Base-by-base conservation (phyloP, 805 yeast species). In the Cyberlindnera saturnus region DNA sequence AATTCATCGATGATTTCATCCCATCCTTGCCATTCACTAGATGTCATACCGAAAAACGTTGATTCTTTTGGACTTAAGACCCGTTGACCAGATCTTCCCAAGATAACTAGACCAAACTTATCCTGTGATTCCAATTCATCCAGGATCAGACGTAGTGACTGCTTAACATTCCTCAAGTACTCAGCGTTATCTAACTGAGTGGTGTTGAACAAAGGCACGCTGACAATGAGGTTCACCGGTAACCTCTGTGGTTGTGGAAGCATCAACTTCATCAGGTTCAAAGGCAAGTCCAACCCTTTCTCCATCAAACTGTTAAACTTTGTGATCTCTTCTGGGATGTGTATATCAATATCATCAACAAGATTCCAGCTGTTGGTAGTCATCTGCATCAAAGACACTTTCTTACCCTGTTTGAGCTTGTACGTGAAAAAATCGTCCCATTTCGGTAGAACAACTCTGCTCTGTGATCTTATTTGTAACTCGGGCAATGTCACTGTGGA, bases 281-380 rank as follows among this genome's bases (percentile, higher is more conserved):
- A 52, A 4, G 80, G 78, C 9, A 75, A 50, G 29, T 66, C 73
- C n/a, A 66, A 44, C 4, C 70, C 71, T 26, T 59, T 62, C 8
- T 66, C 57, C 3, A 66, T 55, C 16, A 67, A 41, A 17, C 65
- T 65, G 39, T 68, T 63, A 45, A 66, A 67, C 40, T 60, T 60
- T 17, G 60, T 49, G 3, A 73, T 65, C 37, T 70, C 73, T 4
- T 51, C 47, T 1, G 79, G 79, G 2, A 73, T 51, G 14, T 44
- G 33, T 7, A 63, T 45, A 13, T 53, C 42, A 13, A 53, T 39
- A 9, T 55, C 59, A 8, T 65, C 57, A 7, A 75, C 52, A 9
- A 72, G 48, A 9, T 55, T 56, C 79, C 83, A 74, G 1, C 72
- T 71, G 48, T 71, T 79, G 1, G 73, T 65, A 1, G 83, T 72